Evolutionary conservation across 495 filamentous ascomycete species (phyloP), one percentile per base, ranked within the genome.

Genomic region (Filosporella fistucella): DNA sequence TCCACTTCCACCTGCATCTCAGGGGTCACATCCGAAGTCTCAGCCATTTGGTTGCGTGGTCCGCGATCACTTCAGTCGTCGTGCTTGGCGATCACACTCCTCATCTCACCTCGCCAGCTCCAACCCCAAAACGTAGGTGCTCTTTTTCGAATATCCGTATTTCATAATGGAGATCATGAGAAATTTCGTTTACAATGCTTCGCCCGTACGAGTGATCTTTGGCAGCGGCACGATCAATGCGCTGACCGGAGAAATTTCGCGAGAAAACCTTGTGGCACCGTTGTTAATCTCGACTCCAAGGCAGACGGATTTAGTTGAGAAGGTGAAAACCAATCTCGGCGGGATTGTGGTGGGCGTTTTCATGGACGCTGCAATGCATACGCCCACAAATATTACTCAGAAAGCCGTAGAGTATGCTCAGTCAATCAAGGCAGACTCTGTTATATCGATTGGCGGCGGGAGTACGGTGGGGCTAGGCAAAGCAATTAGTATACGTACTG

Each of bases 391-490:
- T 49, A 65, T 85, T 51, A 86, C 82, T 10, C 72, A 80, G 16
- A 75, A 74, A 51, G 81, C 82, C 0, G 60, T 84, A 4, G 65
- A 68, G 26, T 78, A 77, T 49, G 67, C 76, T 4, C 67, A 68
- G 37, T 60, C 59, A 0, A 57, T 64, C 38, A 60, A 61, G 17
- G 78, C 78, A 4, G 81, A 84, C 46, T 67, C 66, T 16, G 59
- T 82, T 11, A 61, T 84, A 26, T 81, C 77, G 12, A 79, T 84
- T 51, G 82, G 81, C 17, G 81, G 82, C 30, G 81, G 82, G 22
- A 81, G 75, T 49, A 84, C 82, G 0, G 80, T 84, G 42, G 82
- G 81, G 0, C 65, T 85, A 32, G 80, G 81, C 0, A 85, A 86
- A 58, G 82, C 82, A 2, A 76, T 86, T 50, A 78, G 75, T 38